Conservation (phyloP, 495 filamentous ascomycete species). For the Hyaloscypha finlandica region DNA sequence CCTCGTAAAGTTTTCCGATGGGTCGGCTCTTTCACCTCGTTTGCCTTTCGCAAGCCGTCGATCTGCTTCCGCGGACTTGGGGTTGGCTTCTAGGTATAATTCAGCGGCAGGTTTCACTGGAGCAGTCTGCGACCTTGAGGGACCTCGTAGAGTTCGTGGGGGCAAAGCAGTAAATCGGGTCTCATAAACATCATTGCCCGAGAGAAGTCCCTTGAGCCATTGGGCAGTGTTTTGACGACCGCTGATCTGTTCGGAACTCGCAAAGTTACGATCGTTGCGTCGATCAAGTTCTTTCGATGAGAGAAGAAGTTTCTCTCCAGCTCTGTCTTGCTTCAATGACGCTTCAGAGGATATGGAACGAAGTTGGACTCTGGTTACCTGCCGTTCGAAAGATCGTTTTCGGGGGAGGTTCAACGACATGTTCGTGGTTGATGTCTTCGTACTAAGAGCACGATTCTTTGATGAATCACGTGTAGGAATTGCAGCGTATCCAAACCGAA, state of each 20-base stretch:
- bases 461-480: slow-evolving; percentile 26
- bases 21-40: slow-evolving; percentile 9
- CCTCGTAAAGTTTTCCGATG: slow-evolving; percentile 27
- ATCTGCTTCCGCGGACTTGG: not conserved
- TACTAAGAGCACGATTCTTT: slow-evolving; percentile 11
- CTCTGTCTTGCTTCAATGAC: slow-evolving; percentile 12
- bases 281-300: not conserved
- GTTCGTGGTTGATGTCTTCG: not conserved
- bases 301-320: not conserved
- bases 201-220: slow-evolving; percentile 29
- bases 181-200: slow-evolving; percentile 20
- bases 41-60: slow-evolving; percentile 1
- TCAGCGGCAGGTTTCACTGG: slow-evolving; percentile 4
- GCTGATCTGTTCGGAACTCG: slow-evolving; percentile 7
- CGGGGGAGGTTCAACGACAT: not conserved
- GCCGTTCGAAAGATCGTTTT: slow-evolving; percentile 13
- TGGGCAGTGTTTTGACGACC: slow-evolving; percentile 24
- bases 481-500: not conserved
- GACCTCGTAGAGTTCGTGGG: slow-evolving; percentile 12
- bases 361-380: slow-evolving; percentile 1
- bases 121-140: slow-evolving; percentile 1
- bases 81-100: slow-evolving; percentile 1
- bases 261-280: slow-evolving; percentile 3
- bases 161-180: slow-evolving; percentile 29
- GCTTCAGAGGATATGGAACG: slow-evolving; percentile 22